Base-by-base conservation (phyloP, 75 land plant species). In the Isoetes taiwanensis region DNA sequence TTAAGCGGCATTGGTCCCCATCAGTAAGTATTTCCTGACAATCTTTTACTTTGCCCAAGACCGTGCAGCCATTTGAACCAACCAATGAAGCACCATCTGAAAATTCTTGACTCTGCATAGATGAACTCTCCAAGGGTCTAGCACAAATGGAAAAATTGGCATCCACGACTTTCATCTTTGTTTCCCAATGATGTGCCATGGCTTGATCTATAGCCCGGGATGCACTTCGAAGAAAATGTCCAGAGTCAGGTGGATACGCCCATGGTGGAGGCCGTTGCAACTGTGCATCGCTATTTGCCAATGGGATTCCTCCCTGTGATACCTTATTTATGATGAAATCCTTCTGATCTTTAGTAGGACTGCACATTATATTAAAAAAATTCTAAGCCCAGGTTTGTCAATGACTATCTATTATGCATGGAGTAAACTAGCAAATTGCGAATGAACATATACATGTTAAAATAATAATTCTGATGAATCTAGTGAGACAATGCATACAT, bases 181-280 rank as follows among this genome's bases (percentile, higher is more conserved):
- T 64, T 35, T 94, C 99, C 80, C 84, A 79, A 43, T 73, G 48
- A 21, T 85, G 86, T 61, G 84, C 52, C 99, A 94, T 85, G 12
- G 99, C 99, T 53, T 78, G 80, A 34, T 94, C 99, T 61, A 94
- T 89, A 46, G 99, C 99, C 60, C 81, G 80, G 37, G 99, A 90
- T 54, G 99, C 81, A 41, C 81, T 78, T 11, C 73, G 66, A n/a
- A 93, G 79, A 79, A 88, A 79, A 43, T 89, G 64, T 54, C 82
- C 83, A 58, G 71, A 64, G n/a, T n/a, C n/a, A n/a, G n/a, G n/a
- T 43, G 99, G 99, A 68, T 80, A 89, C 14, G 96, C 99, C 99
- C 99, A 94, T 20, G 99, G 96, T 33, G 99, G 99, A 23, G 99
- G 99, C 59, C 84, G 84, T 48, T 78, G 96, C 57, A 85, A 34